A percentile compares a stretch with the other conserved stretches of the same genome.
Evolutionary conservation across 2,329 filamentous ascomycete species (phyloP).

Genomic region (Diaporthe sp.): DNA sequence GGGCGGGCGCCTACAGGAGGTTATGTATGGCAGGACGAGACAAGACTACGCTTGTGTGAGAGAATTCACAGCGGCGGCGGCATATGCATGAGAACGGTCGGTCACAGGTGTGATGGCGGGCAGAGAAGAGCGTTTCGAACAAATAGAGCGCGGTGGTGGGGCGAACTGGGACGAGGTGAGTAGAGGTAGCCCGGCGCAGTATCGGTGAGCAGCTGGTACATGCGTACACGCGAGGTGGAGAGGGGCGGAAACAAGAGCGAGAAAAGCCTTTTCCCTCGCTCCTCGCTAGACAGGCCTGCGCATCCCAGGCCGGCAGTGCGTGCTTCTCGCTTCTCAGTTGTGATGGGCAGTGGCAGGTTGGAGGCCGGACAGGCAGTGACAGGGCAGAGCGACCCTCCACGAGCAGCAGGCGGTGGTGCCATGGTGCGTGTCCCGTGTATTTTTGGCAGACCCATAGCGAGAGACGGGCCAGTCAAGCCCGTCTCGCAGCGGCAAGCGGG

Average conservation of each 20-base stretch:
- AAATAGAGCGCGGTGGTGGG: constrained; percentile 35
- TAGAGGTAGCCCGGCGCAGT: constrained; percentile 33
- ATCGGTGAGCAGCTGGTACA: constrained; percentile 30
- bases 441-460: constrained; percentile 44
- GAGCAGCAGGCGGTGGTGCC: constrained; percentile 26
- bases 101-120: constrained; percentile 41
- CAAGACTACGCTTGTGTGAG: constrained; percentile 31
- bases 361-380: constrained; percentile 30
- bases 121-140: constrained; percentile 34
- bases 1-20: constrained; percentile 59
- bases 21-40: constrained; percentile 59
- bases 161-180: constrained; percentile 26
- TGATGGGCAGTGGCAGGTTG: constrained; percentile 27
- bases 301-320: constrained; percentile 34
- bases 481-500: constrained; percentile 45
- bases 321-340: constrained; percentile 29
- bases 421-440: constrained; percentile 42
- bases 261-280: constrained; percentile 12
- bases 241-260: constrained; percentile 12
- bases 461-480: constrained; percentile 29
- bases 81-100: constrained; percentile 39
- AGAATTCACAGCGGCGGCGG: constrained; percentile 37
- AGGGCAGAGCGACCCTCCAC: constrained; percentile 35
- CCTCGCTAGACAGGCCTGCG: constrained; percentile 27
- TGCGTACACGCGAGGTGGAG: constrained; percentile 13